Conservation (phyloP, 2,329 filamentous ascomycete species). For the Metarhizium sp. region DNA sequence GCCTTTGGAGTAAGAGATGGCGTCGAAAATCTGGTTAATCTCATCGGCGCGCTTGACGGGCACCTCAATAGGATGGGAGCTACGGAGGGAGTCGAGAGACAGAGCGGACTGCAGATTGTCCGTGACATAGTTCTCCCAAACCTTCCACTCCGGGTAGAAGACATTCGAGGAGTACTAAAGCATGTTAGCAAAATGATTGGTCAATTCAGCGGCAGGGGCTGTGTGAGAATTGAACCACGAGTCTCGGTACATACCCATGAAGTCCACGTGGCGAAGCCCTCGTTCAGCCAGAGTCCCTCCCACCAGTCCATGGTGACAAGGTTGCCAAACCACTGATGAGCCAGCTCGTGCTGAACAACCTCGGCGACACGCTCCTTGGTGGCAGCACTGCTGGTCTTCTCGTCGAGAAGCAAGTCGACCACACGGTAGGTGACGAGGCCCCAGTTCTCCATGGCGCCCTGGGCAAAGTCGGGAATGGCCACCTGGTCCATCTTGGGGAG, state of each 20-base stretch:
- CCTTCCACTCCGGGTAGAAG: slow-evolving; percentile 97
- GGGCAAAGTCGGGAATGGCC: slow-evolving; percentile 90
- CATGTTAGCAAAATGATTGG: background rate
- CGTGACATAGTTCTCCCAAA: slow-evolving; percentile 92
- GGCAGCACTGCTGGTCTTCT: slow-evolving; percentile 80
- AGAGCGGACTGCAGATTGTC: slow-evolving; percentile 86
- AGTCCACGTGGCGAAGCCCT: slow-evolving; percentile 62
- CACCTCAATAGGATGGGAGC: slow-evolving; percentile 93
- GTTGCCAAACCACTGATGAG: slow-evolving; percentile 98
- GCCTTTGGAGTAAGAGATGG: slow-evolving; percentile 95
- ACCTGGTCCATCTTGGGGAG: slow-evolving; percentile 50
- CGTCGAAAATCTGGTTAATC: slow-evolving; percentile 97
- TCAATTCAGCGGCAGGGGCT: background rate
- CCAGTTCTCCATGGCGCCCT: slow-evolving; percentile 98
- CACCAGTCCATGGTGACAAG: slow-evolving; percentile 98
- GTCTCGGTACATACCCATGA: slow-evolving; percentile 18
- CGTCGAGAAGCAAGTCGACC: slow-evolving; percentile 72
- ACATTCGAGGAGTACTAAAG: slow-evolving; percentile 71
- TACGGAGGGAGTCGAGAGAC: slow-evolving; percentile 79
- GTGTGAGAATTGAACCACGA: too few species aligned
- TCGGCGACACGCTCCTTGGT: slow-evolving; percentile 91
- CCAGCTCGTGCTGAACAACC: slow-evolving; percentile 92
- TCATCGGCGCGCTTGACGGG: slow-evolving; percentile 92
- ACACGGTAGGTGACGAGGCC: slow-evolving; percentile 91
- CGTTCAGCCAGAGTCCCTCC: slow-evolving; percentile 95